Evolutionary conservation across 1,284 basidiomycete species (phyloP).

Genomic region (Moesziomyces sp.): DNA sequence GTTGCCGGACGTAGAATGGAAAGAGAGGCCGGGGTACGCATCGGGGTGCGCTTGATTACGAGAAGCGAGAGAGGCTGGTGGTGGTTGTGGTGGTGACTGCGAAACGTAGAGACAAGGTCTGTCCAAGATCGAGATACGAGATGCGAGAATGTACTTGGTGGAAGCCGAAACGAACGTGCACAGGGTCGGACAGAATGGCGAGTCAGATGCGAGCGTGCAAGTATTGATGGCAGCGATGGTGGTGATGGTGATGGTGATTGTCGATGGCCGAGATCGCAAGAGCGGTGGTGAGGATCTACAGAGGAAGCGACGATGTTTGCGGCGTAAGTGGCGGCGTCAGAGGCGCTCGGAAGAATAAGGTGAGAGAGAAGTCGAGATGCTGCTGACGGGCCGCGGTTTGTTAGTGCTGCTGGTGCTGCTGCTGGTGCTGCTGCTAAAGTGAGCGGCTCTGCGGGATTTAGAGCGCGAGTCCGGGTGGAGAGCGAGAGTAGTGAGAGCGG

Average conservation of each 20-base stretch:
- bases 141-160: not conserved
- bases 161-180: slow-evolving; percentile 1
- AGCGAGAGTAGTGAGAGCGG: no score
- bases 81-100: not conserved
- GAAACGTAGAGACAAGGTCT: no score
- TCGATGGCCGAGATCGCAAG: not conserved
- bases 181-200: not conserved
- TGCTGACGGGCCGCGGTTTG: no score
- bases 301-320: not conserved
- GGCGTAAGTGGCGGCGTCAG: no score
- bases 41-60: not conserved
- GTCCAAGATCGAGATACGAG: not conserved
- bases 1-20: slow-evolving; percentile 7
- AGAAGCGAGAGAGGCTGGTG: no score
- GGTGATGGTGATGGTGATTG: not conserved
- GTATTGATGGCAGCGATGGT: not conserved
- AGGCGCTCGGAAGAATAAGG: no score
- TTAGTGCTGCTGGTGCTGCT: no score
- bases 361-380: no score
- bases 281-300: not conserved
- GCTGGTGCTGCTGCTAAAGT: no score
- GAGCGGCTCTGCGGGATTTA: no score
- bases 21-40: not conserved
- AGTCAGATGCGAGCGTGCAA: not conserved
- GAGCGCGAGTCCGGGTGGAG: no score